These are phyloP conservation scores for Fimicolochytrium jonesii DNA, from an alignment of 192 early-diverging fungal species.

Conservation along the genomic window DNA sequence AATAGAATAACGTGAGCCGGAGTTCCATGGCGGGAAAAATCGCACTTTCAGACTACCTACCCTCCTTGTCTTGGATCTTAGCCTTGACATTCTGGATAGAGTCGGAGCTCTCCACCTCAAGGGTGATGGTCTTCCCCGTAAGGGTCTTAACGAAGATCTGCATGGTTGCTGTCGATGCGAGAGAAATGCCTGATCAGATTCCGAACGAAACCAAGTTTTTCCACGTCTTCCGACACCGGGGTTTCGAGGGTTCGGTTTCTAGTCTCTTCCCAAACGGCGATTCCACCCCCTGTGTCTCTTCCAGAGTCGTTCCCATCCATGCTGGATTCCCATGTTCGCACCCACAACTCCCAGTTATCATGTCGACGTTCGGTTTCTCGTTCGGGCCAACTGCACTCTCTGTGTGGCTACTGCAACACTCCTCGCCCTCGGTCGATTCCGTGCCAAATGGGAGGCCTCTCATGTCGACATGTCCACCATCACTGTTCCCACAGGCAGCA, in stretches of 20 bases:
- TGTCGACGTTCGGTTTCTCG: too few species aligned
- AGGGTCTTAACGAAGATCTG: constrained; percentile 87
- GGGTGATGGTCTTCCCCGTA: constrained; percentile 96
- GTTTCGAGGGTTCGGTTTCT: neutral
- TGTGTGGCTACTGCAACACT: too few species aligned
- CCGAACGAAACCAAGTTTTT: neutral
- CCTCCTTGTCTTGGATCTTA: constrained; percentile 98
- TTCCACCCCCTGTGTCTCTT: too few species aligned
- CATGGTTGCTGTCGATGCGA: constrained; percentile 40
- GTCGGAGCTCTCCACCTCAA: constrained; percentile 80
- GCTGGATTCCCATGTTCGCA: too few species aligned
- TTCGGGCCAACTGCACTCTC: too few species aligned
- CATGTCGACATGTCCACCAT: neutral
- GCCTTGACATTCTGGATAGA: constrained; percentile 88
- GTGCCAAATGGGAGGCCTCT: neutral
- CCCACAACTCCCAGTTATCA: too few species aligned
- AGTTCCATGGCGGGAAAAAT: constrained; percentile 11
- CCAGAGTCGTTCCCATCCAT: too few species aligned
- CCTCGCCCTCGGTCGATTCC: neutral
- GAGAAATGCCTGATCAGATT: neutral
- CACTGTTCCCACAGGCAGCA: neutral
- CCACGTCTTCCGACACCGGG: neutral
- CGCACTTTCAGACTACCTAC: constrained; percentile 8
- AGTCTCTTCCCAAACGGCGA: neutral
- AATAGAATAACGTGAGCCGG: neutral